A percentile compares a stretch with the other conserved stretches of the same genome.
Conservation (phyloP, 139 green algal species). For the Astrephomene gubernaculifera region DNA sequence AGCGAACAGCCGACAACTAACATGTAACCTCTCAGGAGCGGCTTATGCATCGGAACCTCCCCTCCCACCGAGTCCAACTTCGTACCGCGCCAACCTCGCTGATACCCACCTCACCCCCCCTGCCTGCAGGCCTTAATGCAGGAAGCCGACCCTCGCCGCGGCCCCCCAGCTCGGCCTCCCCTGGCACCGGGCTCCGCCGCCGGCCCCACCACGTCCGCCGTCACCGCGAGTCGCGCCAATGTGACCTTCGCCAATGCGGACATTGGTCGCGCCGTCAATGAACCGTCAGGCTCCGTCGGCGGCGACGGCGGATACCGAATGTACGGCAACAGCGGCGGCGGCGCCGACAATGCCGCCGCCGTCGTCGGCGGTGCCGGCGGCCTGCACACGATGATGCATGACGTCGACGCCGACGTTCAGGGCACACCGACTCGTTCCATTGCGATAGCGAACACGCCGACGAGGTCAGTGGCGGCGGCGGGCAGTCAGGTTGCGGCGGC, state of each 20-base stretch:
- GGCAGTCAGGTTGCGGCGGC: no score
- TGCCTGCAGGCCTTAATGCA: neutral
- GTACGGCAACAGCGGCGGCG: neutral
- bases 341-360: neutral
- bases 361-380: neutral
- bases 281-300: no score
- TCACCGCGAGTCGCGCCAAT: neutral
- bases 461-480: neutral
- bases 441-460: neutral
- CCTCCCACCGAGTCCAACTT: no score
- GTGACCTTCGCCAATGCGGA: neutral
- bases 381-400: no score
- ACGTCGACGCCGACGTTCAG: neutral
- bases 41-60: no score
- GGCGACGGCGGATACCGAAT: no score
- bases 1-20: no score
- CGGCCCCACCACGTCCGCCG: neutral
- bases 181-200: neutral
- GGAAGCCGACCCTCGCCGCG: slow-evolving; percentile 7
- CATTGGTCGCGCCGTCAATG: neutral
- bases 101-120: no score
- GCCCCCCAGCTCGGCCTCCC: neutral
- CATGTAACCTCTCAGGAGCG: no score
- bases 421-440: slow-evolving; percentile 16
- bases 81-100: no score